These are phyloP conservation scores for Epichloe bromicola DNA, from an alignment of 2,329 filamentous ascomycete species.

Conservation along the genomic window DNA sequence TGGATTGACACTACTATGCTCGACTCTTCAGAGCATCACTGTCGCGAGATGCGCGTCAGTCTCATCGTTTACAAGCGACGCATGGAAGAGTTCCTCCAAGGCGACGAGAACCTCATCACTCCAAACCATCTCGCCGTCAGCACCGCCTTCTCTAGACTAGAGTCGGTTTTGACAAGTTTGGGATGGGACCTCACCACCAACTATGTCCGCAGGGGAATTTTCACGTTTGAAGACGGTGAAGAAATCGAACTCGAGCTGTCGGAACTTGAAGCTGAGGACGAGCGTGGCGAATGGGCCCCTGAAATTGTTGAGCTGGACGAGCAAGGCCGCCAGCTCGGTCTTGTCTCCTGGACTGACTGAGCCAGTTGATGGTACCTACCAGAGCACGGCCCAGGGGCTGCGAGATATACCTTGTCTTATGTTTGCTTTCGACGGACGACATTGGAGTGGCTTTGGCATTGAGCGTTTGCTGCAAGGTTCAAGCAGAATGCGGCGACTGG, in stretches of 20 bases:
- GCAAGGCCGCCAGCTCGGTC: conserved; percentile 34
- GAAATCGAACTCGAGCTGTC: conserved; percentile 32
- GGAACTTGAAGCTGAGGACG: conserved; percentile 41
- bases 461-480: background rate
- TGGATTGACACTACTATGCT: conserved; percentile 34
- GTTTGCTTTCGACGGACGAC: background rate
- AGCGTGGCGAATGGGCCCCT: conserved; percentile 39
- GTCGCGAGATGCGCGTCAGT: conserved; percentile 28
- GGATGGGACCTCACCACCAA: conserved; percentile 44
- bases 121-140: conserved; percentile 30
- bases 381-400: background rate
- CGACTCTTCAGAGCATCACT: conserved; percentile 20
- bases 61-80: conserved; percentile 42
- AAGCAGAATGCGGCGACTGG: too few species aligned
- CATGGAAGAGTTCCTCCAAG: conserved; percentile 33
- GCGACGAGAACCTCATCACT: conserved; percentile 18
- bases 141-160: conserved; percentile 30
- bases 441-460: background rate
- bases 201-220: conserved; percentile 33
- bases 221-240: conserved; percentile 41
- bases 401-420: background rate
- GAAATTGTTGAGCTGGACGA: conserved; percentile 40
- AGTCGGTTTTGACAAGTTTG: conserved; percentile 24
- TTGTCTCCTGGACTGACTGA: conserved; percentile 34
- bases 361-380: background rate